Evolutionary conservation across 495 filamentous ascomycete species (phyloP), one percentile per base, ranked within the genome.

Genomic region (Podospora anserina): DNA sequence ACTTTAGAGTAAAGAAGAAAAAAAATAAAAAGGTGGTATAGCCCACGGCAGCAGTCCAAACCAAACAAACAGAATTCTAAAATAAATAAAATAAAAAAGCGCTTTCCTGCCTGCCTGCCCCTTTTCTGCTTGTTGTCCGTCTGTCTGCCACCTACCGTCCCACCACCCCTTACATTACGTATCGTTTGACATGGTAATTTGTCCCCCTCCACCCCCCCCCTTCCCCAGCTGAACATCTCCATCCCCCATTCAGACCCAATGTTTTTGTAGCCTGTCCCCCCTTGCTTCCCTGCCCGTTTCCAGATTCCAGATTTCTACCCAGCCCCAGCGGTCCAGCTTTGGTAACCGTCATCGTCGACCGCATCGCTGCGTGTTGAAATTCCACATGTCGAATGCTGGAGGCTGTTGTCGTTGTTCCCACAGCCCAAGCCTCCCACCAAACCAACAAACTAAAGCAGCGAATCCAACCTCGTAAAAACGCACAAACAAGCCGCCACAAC

Each of bases 381-480:
- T 32, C 30, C 30, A 32, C 4, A 5, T 32, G 30, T 32, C 30
- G 4, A 32, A 32, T 32, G 30, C 4, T 32, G 30, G 30, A 5
- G 0, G 30, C 7, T 32, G 4, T 23, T 23, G 23, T 23, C 23
- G 23, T 32, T 32, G 30, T 32, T 32, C 30, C 6, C 4, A 32
- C 30, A 32, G 7, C 30, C 30, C 30, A 32, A 32, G 5, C 0
- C 39, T 49, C 39, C 39, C 39, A 19, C n/a, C 34, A 20, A 16
- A 53, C 53, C 32, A 23, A 53, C 61, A 23, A 23, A 23, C 87
- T 85, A 97, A 76, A 97, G 88, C 63, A 97, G 83, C 20, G 94
- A 97, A 82, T 97, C 94, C 74, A 98, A 88, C 80, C 94, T 87
- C 66, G 94, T 98, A 78, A 97, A 98, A 73, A 98, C 94, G 82